phyloP scores from a whole-genome alignment of 176 grass and related monocot species.

The bread wheat (Triticum aestivum) region IWGSC_CS_RefSeq_v2.1 NC_057808.1:486450069-486450568 shows the following conservation, averaged over 20 bases:
- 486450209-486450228: not conserved
- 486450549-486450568: too few relatives aligned
- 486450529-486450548: not conserved
- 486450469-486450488: not conserved
- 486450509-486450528: not conserved
- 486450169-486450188: not conserved
- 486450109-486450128: not conserved
- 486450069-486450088: not conserved
- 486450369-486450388: slow-evolving; percentile 3
- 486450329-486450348: not conserved
- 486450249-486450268: not conserved
- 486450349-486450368: not conserved
- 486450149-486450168: not conserved
- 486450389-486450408: slow-evolving; percentile 23
- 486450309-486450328: not conserved
- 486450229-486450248: not conserved
- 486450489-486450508: not conserved
- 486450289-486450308: not conserved
- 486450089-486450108: slow-evolving; percentile 25
- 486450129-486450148: not conserved
- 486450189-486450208: not conserved
- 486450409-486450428: not conserved
- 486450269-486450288: not conserved
- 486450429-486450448: not conserved
- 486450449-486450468: not conserved